Conservation (phyloP, 208 protist genomes). For the Leishmania martiniquensis region DNA sequence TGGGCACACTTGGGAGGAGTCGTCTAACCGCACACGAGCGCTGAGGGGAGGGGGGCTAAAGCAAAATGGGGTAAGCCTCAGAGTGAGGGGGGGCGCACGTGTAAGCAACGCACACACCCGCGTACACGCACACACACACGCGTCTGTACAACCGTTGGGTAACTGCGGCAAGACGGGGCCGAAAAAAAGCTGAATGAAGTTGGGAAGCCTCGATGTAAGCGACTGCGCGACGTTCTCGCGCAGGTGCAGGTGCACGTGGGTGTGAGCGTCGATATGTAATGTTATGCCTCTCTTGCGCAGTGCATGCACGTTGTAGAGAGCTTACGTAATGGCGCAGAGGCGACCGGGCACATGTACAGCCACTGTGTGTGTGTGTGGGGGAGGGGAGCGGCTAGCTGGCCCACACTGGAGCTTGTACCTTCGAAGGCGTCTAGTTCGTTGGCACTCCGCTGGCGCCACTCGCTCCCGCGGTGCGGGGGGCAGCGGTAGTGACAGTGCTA, state of each 20-base stretch:
- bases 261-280: neutral
- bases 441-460: neutral
- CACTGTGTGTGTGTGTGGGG: neutral
- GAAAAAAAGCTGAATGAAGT: neutral
- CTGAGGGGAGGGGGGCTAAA: no score
- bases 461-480: neutral
- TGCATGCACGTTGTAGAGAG: neutral
- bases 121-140: conserved; percentile 7
- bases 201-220: neutral
- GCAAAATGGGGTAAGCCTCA: no score
- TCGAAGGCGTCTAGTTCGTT: conserved; percentile 16
- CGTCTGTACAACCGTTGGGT: neutral
- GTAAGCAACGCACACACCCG: neutral
- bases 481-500: conserved; percentile 3
- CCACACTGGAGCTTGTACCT: conserved; percentile 8
- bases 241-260: neutral
- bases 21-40: no score
- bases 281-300: no score
- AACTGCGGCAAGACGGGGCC: neutral
- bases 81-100: no score
- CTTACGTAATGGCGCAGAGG: neutral
- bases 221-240: neutral
- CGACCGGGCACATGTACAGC: neutral
- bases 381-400: neutral
- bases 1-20: neutral